These are phyloP conservation scores for Graphium sp. DNA, from an alignment of 2,329 filamentous ascomycete genomes.

Conservation along the genomic window DNA sequence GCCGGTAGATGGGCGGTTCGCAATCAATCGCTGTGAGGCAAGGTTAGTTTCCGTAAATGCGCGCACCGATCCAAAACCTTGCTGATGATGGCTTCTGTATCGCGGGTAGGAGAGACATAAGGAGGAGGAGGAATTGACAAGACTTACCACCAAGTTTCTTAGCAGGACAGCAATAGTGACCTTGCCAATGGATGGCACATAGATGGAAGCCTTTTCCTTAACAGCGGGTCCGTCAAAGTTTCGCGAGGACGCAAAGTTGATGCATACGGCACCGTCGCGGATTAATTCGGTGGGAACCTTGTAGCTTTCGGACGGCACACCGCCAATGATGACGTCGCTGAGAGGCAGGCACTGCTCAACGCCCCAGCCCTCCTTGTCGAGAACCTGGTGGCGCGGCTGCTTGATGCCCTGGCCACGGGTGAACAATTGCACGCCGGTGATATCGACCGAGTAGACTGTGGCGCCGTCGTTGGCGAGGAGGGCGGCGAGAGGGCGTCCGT, in stretches of 20 bases:
- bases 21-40: constrained; percentile 26
- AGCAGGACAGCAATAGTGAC: constrained; percentile 88
- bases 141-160: constrained; percentile 69
- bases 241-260: constrained; percentile 93
- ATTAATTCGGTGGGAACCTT: constrained; percentile 77
- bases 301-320: constrained; percentile 74
- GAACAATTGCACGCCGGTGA: constrained; percentile 83
- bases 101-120: background rate
- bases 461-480: constrained; percentile 92
- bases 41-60: constrained; percentile 9
- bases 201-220: constrained; percentile 92
- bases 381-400: constrained; percentile 71
- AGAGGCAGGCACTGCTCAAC: constrained; percentile 69
- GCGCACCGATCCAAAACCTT: too few relatives aligned
- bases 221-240: constrained; percentile 77
- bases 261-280: constrained; percentile 86
- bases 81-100: too few relatives aligned
- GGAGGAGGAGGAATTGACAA: background rate
- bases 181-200: constrained; percentile 93
- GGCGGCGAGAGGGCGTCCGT: constrained; percentile 81
- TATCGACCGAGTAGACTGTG: constrained; percentile 85
- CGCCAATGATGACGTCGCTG: constrained; percentile 88
- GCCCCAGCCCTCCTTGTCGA: constrained; percentile 64
- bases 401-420: constrained; percentile 77
- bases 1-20: constrained; percentile 24